Conservation (phyloP, 352 stramenopile genomes). For the Phytophthora parvispora region DNA sequence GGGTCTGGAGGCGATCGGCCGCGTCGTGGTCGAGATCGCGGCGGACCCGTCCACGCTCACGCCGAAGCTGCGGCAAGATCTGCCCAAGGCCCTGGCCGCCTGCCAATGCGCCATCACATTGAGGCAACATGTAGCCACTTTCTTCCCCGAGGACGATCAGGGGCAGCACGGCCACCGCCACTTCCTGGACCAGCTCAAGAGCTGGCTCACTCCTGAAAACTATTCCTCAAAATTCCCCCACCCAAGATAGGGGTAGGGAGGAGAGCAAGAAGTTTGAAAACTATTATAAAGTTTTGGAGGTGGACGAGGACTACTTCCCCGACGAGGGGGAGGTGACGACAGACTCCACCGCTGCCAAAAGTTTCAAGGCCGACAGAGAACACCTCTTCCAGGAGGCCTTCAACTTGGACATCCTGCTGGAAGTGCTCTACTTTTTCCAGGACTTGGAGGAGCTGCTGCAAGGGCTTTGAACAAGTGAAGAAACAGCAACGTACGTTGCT, state of each 20-base stretch:
- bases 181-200: conserved; percentile 8
- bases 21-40: conserved; percentile 15
- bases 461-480: conserved; percentile 33
- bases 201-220: conserved; percentile 1
- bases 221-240: too few relatives aligned
- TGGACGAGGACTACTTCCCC: conserved; percentile 10
- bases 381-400: conserved; percentile 32
- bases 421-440: conserved; percentile 31
- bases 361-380: neutral
- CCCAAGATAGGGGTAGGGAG: too few relatives aligned
- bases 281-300: conserved; percentile 22
- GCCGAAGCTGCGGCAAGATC: neutral
- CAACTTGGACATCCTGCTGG: conserved; percentile 27
- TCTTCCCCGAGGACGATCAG: conserved; percentile 17
- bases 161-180: conserved; percentile 1
- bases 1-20: too few relatives aligned
- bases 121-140: conserved; percentile 15
- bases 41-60: conserved; percentile 6
- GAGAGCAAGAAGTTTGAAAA: conserved; percentile 13
- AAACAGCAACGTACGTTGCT: conserved; percentile 36
- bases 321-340: neutral
- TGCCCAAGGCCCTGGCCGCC: conserved; percentile 23
- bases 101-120: conserved; percentile 29
- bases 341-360: neutral
- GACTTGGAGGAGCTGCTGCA: conserved; percentile 33